Evolutionary conservation across 257 asterid species (phyloP), one percentile per base, ranked within the genome.

Genomic region (Schizonepeta tenuifolia): DNA sequence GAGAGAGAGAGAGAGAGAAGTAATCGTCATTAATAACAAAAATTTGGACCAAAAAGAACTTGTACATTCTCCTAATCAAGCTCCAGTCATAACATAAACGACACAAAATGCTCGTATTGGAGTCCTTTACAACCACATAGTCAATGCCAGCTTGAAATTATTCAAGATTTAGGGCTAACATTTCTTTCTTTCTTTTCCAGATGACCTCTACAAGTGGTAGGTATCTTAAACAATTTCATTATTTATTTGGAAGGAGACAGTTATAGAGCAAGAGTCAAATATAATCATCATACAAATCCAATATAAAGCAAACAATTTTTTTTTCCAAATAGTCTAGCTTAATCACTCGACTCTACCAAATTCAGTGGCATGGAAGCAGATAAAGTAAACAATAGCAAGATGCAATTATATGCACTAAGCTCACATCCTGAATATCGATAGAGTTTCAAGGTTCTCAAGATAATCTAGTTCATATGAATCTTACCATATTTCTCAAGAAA

Each of bases 401-500:
- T 60, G 53, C 49, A 58, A 65, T 26, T 54, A 40, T 66, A 51
- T 66, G 67, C 43, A 53, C 57, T 44, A 74, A 69, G 61, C 41
- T 53, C 46, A 40, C 20, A 11, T 53, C 49, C 17, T 66, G 57
- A 51, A 28, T 33, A 1, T 18, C 6, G 55, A 36, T 49, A 59
- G 36, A 76, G 56, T 50, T 71, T 50, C 80, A 66, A 73, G 33
- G 38, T 24, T 61, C 46, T 22, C 71, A 12, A n/a, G 76, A 76
- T 31, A 46, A 68, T 58, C 47, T 24, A 74, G 66, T 73, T 65
- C 63, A 50, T 64, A 11, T n/a, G 58, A 73, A 71, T 26, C 86
- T 83, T 82, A 88, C 97, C 98, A 72, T 84, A 73, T 82, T 87
- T 90, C 87, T 92, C 98, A 61, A 92, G 98, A 83, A 90, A 92